Evolutionary conservation across 2,329 filamentous ascomycete species (phyloP).

Genomic region (Endocalyx cinctus): DNA sequence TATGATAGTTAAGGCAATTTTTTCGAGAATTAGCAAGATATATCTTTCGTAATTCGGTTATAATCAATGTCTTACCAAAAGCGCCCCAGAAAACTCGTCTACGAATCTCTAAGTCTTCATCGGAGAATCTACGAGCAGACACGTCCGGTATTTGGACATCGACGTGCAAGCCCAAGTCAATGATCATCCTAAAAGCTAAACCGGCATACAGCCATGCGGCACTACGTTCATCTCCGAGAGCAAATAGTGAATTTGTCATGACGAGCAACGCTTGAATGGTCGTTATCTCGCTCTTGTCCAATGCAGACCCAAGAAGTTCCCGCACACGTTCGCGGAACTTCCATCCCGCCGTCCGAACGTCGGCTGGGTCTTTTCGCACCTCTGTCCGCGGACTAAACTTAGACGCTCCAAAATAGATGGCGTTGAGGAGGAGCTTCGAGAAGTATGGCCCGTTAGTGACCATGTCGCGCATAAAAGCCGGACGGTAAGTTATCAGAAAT

Average conservation of each 20-base stretch:
- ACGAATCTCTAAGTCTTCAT: constrained; percentile 41
- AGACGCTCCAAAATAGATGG: constrained; percentile 42
- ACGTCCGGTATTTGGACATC: constrained; percentile 19
- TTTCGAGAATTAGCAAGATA: no score
- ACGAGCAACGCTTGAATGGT: constrained; percentile 50
- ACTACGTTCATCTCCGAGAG: constrained; percentile 44
- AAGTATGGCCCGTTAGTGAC: constrained; percentile 51
- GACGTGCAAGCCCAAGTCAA: constrained; percentile 50
- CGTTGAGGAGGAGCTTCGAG: constrained; percentile 51
- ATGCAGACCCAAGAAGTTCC: constrained; percentile 39
- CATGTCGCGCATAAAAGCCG: constrained; percentile 50
- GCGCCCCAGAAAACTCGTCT: constrained; percentile 42
- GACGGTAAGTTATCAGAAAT: constrained; percentile 44
- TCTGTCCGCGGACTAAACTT: constrained; percentile 43
- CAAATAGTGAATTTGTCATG: constrained; percentile 47
- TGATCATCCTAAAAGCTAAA: constrained; percentile 50
- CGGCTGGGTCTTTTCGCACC: constrained; percentile 38
- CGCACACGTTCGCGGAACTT: constrained; percentile 40
- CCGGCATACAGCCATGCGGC: constrained; percentile 55
- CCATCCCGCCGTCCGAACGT: constrained; percentile 45
- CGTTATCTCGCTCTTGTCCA: constrained; percentile 47
- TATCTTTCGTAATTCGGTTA: no score
- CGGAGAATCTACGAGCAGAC: constrained; percentile 26
- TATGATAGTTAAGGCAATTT: no score
- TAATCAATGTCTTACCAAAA: constrained; percentile 32